Evolutionary conservation across 139 green algal genomes (phyloP), one percentile per base, ranked within the genome.

Genomic region (Tetradesmus obliquus): DNA sequence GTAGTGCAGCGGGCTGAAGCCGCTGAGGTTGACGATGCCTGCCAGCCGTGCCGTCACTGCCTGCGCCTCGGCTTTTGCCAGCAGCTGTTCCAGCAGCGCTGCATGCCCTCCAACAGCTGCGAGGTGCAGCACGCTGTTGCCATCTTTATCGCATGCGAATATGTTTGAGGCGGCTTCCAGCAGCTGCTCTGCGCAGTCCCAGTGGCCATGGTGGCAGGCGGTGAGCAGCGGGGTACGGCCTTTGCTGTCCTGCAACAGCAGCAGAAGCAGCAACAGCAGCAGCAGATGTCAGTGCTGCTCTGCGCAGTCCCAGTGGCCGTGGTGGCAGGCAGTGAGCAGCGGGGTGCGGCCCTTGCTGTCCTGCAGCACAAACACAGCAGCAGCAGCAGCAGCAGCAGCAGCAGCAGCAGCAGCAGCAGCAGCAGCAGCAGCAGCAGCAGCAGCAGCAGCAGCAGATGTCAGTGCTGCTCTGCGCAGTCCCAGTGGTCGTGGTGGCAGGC

Each of bases 1-100:
- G n/a, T 89, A 89, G 58, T 89, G 84, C 84, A 89, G 57, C 22
- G 84, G 84, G 60, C 24, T 80, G 24, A 80, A 79, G 55, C 84
- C 84, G 10, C 60, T 79, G 12, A 89, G 58, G 84, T 89, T 89
- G 12, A 62, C 24, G 12, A 71, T 19, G 15, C 60, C 72, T 80
- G 72, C 72, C 12, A 51, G 72, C 72, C 72, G 20, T 17, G 72
- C 22, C 7, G 81, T 81, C 3, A 89, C 54, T n/a, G 84, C 60
- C 57, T 89, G 84, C 66, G 24, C 55, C 22, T 89, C 84, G 0
- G 79, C 79, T 57, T 60, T 84, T 32, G n/a, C 54, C 32, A 86
- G 81, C n/a, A 86, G 81, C 53, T 86, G 81, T 3, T 24, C 17
- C 1, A 32, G 19, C 5, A 86, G 17, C 6, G 57, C 54, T 69